These are phyloP conservation scores for Claviceps fusiformis DNA, from an alignment of 2,329 filamentous ascomycete genomes.

Conservation along the genomic window DNA sequence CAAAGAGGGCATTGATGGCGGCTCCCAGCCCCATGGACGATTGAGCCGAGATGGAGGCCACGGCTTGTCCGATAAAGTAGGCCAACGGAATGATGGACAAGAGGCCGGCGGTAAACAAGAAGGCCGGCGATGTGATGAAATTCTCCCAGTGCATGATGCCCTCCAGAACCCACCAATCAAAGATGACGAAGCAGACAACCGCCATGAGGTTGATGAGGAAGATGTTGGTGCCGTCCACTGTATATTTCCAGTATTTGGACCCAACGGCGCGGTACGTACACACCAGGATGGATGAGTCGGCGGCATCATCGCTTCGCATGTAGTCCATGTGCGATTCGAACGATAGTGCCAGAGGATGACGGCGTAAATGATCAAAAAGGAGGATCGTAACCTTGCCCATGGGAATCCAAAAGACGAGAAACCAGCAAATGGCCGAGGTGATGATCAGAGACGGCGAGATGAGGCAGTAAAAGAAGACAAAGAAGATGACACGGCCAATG, in stretches of 20 bases:
- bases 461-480: conserved; percentile 87
- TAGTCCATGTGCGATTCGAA: conserved; percentile 79
- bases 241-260: conserved; percentile 97
- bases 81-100: conserved; percentile 91
- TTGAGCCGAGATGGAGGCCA: conserved; percentile 95
- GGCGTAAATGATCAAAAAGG: conserved; percentile 78
- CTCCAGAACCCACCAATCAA: conserved; percentile 76
- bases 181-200: conserved; percentile 85
- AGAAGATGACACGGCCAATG: conserved; percentile 86
- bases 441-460: conserved; percentile 76
- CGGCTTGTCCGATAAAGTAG: conserved; percentile 97
- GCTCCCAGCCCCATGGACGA: conserved; percentile 97
- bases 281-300: conserved; percentile 74
- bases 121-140: conserved; percentile 66
- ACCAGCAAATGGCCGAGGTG: conserved; percentile 83
- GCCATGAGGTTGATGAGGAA: conserved; percentile 96
- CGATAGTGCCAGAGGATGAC: conserved; percentile 81
- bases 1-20: conserved; percentile 96
- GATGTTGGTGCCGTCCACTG: conserved; percentile 94
- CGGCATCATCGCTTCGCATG: conserved; percentile 54
- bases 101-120: conserved; percentile 73
- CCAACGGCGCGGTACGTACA: conserved; percentile 96
- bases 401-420: conserved; percentile 93
- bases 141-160: conserved; percentile 54
- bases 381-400: conserved; percentile 94